Conservation (phyloP, 2,329 filamentous ascomycete species). For the Xenoacremonium recifei region DNA sequence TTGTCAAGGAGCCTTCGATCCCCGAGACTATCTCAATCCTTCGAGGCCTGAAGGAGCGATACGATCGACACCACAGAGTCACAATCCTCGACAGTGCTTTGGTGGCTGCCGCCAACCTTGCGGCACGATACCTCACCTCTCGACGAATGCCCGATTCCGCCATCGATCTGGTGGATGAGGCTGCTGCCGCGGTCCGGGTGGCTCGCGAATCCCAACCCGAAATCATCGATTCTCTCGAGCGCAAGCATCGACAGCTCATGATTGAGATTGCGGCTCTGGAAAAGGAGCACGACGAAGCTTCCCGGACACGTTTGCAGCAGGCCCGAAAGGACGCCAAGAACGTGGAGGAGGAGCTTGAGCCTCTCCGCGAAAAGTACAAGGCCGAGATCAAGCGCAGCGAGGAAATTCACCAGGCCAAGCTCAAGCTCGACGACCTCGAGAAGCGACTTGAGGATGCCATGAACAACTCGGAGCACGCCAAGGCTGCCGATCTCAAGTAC, state of each 20-base stretch:
- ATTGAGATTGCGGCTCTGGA: conserved; percentile 96
- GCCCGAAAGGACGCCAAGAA: conserved; percentile 92
- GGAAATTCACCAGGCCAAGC: conserved; percentile 89
- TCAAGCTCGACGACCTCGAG: conserved; percentile 89
- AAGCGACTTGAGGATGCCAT: conserved; percentile 94
- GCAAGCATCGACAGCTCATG: conserved; percentile 83
- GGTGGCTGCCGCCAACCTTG: conserved; percentile 86
- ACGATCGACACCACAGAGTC: conserved; percentile 97
- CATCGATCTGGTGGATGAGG: conserved; percentile 94
- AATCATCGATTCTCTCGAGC: conserved; percentile 90
- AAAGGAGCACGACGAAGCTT: conserved; percentile 92
- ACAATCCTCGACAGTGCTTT: conserved; percentile 94
- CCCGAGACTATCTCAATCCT: conserved; percentile 94
- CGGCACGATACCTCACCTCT: conserved; percentile 88
- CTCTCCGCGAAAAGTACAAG: conserved; percentile 93
- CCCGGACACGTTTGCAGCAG: conserved; percentile 75
- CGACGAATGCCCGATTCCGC: conserved; percentile 92
- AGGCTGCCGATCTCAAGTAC: conserved; percentile 92
- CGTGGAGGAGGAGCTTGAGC: conserved; percentile 87
- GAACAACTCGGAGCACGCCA: conserved; percentile 77
- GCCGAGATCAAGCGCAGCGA: conserved; percentile 88
- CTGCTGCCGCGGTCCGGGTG: conserved; percentile 92
- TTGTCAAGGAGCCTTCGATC: conserved; percentile 91
- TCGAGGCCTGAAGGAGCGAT: conserved; percentile 96
- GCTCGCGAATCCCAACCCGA: conserved; percentile 96